Percentiles rank a stretch among this genome's conserved stretches.
These are phyloP conservation scores for Lachancea thermotolerans DNA, from an alignment of 805 yeast genomes.

Conservation along the genomic window DNA sequence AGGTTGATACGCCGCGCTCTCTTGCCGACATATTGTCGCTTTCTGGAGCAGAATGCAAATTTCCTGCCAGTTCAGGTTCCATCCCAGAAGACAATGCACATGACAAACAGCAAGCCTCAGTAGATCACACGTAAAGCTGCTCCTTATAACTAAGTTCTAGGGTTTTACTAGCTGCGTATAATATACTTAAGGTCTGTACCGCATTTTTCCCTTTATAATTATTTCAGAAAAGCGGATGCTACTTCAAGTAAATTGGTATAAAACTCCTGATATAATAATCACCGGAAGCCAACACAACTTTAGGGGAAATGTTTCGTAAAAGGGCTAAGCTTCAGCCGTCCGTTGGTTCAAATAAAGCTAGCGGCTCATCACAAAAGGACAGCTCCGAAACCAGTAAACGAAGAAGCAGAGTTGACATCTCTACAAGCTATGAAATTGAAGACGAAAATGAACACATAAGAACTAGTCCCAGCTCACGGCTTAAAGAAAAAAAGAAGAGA, in stretches of 20 bases:
- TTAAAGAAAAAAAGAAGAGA: neutral
- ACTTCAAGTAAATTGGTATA: too few species aligned
- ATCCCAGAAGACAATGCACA: neutral
- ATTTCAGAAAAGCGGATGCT: too few species aligned
- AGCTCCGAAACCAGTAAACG: neutral
- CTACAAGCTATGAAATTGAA: slow-evolving; percentile 1
- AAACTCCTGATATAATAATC: too few species aligned
- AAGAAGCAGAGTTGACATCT: slow-evolving; percentile 8
- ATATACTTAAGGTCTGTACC: too few species aligned
- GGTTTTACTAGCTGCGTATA: too few species aligned
- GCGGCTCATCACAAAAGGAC: neutral
- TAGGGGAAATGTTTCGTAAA: slow-evolving; percentile 3
- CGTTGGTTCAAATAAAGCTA: neutral
- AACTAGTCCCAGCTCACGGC: neutral
- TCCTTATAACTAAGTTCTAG: too few species aligned
- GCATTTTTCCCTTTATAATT: too few species aligned
- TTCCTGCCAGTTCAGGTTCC: neutral
- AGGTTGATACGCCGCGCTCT: slow-evolving; percentile 23
- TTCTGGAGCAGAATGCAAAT: neutral
- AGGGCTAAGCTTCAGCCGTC: slow-evolving; percentile 1
- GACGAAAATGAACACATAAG: slow-evolving; percentile 1
- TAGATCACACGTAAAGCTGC: too few species aligned
- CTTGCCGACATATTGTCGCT: slow-evolving; percentile 18
- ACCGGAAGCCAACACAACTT: too few species aligned
- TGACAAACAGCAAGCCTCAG: too few species aligned